phyloP scores from a whole-genome alignment of 1,139 yeast genomes.

The Wickerhamomyces sp. region DNA sequence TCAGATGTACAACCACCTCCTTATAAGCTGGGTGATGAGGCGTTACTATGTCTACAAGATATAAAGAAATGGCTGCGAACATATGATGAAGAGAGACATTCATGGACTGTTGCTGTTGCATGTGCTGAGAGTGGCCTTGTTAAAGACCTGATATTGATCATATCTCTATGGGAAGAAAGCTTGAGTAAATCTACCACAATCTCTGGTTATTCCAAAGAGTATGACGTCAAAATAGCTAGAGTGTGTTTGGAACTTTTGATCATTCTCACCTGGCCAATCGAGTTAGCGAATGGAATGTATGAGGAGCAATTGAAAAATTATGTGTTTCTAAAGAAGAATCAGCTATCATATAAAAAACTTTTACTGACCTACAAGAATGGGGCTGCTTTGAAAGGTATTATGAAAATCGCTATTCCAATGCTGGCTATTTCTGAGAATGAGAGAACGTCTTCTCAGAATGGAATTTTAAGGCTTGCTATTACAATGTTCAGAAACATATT shows the following conservation, averaged over 20 bases:
- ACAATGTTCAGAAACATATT: slow-evolving; percentile 72
- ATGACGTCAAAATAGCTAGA: slow-evolving; percentile 59
- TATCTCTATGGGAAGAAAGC: slow-evolving; percentile 68
- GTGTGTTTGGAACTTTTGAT: slow-evolving; percentile 77
- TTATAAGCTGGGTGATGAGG: slow-evolving; percentile 86
- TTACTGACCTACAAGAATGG: slow-evolving; percentile 59
- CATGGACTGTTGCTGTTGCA: slow-evolving; percentile 82
- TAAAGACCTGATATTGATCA: slow-evolving; percentile 70
- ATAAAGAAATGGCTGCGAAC: slow-evolving; percentile 81
- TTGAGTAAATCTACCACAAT: slow-evolving; percentile 23
- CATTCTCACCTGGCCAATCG: slow-evolving; percentile 83
- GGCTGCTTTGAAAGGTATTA: slow-evolving; percentile 60
- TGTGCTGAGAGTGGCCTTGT: slow-evolving; percentile 80
- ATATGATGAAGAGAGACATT: slow-evolving; percentile 68
- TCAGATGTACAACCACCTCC: slow-evolving; percentile 41
- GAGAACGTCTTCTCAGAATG: slow-evolving; percentile 68
- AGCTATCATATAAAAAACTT: slow-evolving; percentile 65
- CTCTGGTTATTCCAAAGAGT: slow-evolving; percentile 25
- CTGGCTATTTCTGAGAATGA: slow-evolving; percentile 49
- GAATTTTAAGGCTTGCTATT: slow-evolving; percentile 66
- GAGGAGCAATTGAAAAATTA: slow-evolving; percentile 51
- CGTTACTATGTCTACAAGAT: slow-evolving; percentile 65
- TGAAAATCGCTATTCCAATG: slow-evolving; percentile 66
- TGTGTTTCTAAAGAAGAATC: slow-evolving; percentile 61
- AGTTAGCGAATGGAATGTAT: slow-evolving; percentile 46